Evolutionary conservation across 2,329 filamentous ascomycete species (phyloP).

Genomic region (Paraphaeosphaeria minitans): DNA sequence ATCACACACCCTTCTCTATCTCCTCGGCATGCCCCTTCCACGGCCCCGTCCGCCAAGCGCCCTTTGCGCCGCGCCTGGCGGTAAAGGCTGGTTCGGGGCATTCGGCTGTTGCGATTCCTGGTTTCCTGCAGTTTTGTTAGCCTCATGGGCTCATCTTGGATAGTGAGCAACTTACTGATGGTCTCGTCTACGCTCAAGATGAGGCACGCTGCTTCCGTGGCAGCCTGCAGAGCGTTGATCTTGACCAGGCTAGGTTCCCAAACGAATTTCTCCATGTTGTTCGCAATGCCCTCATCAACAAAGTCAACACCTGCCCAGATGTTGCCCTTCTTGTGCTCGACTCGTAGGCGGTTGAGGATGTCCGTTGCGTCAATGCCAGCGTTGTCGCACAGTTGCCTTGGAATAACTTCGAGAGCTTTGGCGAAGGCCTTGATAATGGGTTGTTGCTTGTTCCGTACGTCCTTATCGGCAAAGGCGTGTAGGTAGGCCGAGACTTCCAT

Average conservation of each 20-base stretch:
- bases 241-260: constrained; percentile 98
- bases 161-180: constrained; percentile 65
- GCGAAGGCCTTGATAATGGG: constrained; percentile 97
- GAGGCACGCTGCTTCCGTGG: constrained; percentile 91
- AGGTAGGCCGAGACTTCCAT: constrained; percentile 97
- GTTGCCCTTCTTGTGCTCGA: constrained; percentile 92
- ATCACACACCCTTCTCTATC: constrained; percentile 54
- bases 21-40: constrained; percentile 75
- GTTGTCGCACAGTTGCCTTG: constrained; percentile 96
- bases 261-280: constrained; percentile 95
- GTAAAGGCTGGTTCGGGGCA: constrained; percentile 71
- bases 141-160: constrained; percentile 3
- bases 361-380: constrained; percentile 98
- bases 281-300: constrained; percentile 83
- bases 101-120: constrained; percentile 89
- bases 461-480: constrained; percentile 89
- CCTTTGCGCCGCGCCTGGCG: constrained; percentile 76
- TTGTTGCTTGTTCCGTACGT: constrained; percentile 94
- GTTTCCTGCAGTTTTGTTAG: constrained; percentile 63
- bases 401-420: constrained; percentile 95
- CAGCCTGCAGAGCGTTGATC: constrained; percentile 95
- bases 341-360: constrained; percentile 92
- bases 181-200: constrained; percentile 98
- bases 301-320: constrained; percentile 98
- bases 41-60: constrained; percentile 78